Conservation (phyloP, 2,329 filamentous ascomycete species). For the Fusarium sp. region DNA sequence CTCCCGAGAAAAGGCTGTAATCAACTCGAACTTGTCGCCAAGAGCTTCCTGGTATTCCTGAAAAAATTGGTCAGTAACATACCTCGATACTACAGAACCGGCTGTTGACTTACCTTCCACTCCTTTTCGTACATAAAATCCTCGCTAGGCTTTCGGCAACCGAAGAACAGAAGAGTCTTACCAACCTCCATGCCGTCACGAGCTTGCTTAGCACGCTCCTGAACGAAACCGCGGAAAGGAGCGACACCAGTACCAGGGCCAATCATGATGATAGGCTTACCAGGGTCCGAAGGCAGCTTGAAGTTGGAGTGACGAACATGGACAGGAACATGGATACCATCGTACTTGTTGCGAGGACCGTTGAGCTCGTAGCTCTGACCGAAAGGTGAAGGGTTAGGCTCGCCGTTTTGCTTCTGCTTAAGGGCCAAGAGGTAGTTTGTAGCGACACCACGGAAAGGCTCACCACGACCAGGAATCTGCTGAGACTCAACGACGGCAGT, state of each 20-base stretch:
- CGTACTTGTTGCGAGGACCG: conserved; percentile 96
- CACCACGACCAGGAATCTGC: conserved; percentile 78
- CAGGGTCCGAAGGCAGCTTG: conserved; percentile 95
- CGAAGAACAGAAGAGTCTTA: conserved; percentile 91
- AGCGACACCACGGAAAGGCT: conserved; percentile 89
- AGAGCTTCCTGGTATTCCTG: conserved; percentile 85
- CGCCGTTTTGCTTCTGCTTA: conserved; percentile 96
- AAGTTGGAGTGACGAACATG: conserved; percentile 99
- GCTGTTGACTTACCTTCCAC: conserved; percentile 78
- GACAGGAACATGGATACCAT: conserved; percentile 92
- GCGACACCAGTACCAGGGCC: conserved; percentile 97
- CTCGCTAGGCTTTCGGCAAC: conserved; percentile 86
- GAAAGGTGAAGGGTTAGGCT: conserved; percentile 82
- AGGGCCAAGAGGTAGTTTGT: conserved; percentile 96
- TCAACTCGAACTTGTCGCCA: conserved; percentile 88
- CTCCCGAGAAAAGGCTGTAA: conserved; percentile 96
- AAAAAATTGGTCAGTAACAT: conserved; percentile 43
- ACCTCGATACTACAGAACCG: no score
- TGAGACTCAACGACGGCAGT: conserved; percentile 94
- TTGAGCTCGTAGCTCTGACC: conserved; percentile 86
- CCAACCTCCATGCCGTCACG: conserved; percentile 85
- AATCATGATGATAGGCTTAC: conserved; percentile 94
- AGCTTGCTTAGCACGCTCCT: conserved; percentile 88
- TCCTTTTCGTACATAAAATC: conserved; percentile 94
- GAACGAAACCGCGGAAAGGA: conserved; percentile 94